Percentiles rank a stretch among this genome's conserved stretches.
These are phyloP conservation scores for Coemansia asiatica DNA, from an alignment of 192 early-diverging fungal genomes.

Conservation along the genomic window DNA sequence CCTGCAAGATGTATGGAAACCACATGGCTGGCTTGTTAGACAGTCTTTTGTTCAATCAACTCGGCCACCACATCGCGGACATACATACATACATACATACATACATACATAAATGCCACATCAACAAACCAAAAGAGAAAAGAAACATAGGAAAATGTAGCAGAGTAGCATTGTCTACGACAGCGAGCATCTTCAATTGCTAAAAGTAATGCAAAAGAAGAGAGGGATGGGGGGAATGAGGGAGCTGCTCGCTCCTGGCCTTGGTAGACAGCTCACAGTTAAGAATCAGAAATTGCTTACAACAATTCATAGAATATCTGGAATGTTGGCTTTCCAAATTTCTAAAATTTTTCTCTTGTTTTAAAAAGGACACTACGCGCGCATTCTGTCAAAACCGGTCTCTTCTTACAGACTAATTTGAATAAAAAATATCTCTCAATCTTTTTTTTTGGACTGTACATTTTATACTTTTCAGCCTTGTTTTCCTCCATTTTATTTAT, in stretches of 20 bases:
- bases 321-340: neutral
- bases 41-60: neutral
- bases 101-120: too few species aligned
- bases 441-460: neutral
- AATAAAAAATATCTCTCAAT: neutral
- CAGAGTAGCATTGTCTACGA: neutral
- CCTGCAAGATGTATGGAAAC: conserved; percentile 3
- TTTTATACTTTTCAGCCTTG: neutral
- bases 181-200: neutral
- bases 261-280: neutral
- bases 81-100: too few species aligned
- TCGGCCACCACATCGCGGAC: neutral
- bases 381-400: neutral
- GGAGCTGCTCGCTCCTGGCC: neutral
- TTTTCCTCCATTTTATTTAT: neutral
- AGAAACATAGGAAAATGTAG: neutral
- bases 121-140: neutral
- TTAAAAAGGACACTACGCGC: neutral
- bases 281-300: neutral
- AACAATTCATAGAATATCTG: neutral
- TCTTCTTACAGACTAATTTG: neutral
- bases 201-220: neutral
- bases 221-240: conserved; percentile 4
- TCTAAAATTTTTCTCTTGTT: neutral
- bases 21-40: conserved; percentile 6